These are phyloP conservation scores for Rhizopus arrhizus DNA, from an alignment of 371 early-diverging fungal genomes.

Conservation along the genomic window DNA sequence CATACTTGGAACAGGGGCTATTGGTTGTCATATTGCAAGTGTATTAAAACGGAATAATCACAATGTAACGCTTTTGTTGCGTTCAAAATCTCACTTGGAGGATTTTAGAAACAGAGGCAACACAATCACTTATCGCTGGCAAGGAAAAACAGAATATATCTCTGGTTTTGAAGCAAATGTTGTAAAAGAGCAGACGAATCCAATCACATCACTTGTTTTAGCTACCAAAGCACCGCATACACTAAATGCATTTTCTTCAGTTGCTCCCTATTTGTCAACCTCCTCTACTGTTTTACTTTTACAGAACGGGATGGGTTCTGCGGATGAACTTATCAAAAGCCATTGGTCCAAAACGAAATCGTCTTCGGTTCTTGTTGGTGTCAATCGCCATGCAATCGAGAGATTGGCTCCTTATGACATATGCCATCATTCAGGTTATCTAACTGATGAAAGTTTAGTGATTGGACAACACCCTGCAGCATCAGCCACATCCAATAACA, in stretches of 20 bases:
- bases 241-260: conserved; percentile 38
- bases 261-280: conserved; percentile 40
- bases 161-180: conserved; percentile 21
- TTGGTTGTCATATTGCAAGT: conserved; percentile 46
- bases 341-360: conserved; percentile 32
- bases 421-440: conserved; percentile 52
- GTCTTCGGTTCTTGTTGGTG: conserved; percentile 53
- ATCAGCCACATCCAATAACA: conserved; percentile 8
- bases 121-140: conserved; percentile 30
- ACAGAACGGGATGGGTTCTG: conserved; percentile 69
- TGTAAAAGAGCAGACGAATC: neutral
- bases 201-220: conserved; percentile 35
- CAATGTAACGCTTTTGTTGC: conserved; percentile 39
- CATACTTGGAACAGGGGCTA: conserved; percentile 50
- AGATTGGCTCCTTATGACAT: conserved; percentile 45
- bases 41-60: conserved; percentile 27
- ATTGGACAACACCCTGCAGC: conserved; percentile 29
- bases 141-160: conserved; percentile 9
- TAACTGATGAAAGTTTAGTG: conserved; percentile 37
- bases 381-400: conserved; percentile 59
- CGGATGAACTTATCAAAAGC: conserved; percentile 50
- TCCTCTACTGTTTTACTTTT: conserved; percentile 53
- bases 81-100: conserved; percentile 24
- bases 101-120: conserved; percentile 28
- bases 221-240: conserved; percentile 57